Percentiles rank a stretch among this genome's conserved stretches.
Conservation (phyloP, 768 basidiomycete genomes). For the Russula sp. region DNA sequence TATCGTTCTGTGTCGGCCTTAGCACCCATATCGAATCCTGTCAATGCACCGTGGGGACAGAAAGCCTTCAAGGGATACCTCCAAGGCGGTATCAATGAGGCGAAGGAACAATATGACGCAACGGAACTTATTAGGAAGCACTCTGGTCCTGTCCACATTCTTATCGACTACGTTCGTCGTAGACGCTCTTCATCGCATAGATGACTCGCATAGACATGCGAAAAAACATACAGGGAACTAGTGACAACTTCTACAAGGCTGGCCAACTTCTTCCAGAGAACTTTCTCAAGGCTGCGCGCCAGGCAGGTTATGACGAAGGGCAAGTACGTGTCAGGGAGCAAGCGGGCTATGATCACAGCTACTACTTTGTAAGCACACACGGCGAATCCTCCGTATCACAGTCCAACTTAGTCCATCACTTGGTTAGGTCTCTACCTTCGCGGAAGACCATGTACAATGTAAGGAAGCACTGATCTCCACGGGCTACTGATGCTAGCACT, state of each 20-base stretch:
- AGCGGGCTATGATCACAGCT: constrained; percentile 82
- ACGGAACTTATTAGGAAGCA: constrained; percentile 65
- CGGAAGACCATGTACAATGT: constrained; percentile 86
- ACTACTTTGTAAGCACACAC: constrained; percentile 61
- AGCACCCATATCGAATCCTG: constrained; percentile 79
- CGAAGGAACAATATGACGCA: constrained; percentile 68
- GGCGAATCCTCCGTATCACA: background rate
- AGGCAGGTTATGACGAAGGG: constrained; percentile 61
- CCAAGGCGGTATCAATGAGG: constrained; percentile 68
- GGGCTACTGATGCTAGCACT: constrained; percentile 22
- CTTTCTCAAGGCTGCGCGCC: constrained; percentile 72
- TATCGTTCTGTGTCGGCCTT: constrained; percentile 90
- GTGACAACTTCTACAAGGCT: constrained; percentile 76
- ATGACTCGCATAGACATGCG: background rate
- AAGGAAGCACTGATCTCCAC: constrained; percentile 20
- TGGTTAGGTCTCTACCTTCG: constrained; percentile 79
- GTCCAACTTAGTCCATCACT: background rate
- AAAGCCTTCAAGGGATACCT: constrained; percentile 90
- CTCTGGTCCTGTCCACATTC: constrained; percentile 62
- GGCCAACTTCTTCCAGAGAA: constrained; percentile 88
- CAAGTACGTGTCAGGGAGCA: constrained; percentile 76
- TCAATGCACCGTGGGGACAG: constrained; percentile 81
- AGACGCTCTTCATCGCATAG: background rate
- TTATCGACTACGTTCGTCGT: constrained; percentile 74
- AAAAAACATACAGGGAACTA: constrained; percentile 49